phyloP scores from a whole-genome alignment of 129 eudicot genomes.

The Helianthus annuus region DNA sequence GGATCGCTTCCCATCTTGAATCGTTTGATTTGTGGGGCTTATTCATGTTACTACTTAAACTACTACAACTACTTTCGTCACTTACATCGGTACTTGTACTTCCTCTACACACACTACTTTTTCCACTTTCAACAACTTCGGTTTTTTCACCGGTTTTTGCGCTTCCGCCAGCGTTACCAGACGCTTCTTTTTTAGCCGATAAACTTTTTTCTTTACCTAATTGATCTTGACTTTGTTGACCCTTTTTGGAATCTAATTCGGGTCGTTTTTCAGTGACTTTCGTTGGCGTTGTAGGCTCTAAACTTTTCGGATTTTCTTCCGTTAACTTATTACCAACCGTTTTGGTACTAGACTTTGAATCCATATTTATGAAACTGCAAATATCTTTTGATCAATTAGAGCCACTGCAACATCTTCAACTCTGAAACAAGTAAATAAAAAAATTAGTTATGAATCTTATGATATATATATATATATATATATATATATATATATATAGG shows the following conservation, averaged over 20 bases:
- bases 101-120: constrained; percentile 72
- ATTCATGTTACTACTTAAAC: constrained; percentile 66
- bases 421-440: constrained; percentile 16
- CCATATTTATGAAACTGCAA: constrained; percentile 40
- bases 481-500: no score
- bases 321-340: constrained; percentile 22
- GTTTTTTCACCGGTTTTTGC: constrained; percentile 44
- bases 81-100: constrained; percentile 78
- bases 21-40: constrained; percentile 83
- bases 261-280: constrained; percentile 26
- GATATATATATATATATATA: no score
- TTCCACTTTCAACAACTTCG: constrained; percentile 69
- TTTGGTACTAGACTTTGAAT: constrained; percentile 57
- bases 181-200: constrained; percentile 38
- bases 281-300: constrained; percentile 36
- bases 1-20: constrained; percentile 87
- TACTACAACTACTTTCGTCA: constrained; percentile 79
- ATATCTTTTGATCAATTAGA: constrained; percentile 18
- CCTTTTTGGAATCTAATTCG: constrained; percentile 30
- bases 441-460: not conserved
- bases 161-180: constrained; percentile 49
- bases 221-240: constrained; percentile 31
- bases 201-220: constrained; percentile 42
- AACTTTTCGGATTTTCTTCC: constrained; percentile 41
- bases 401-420: constrained; percentile 32